These are phyloP conservation scores for Ceratobasidium sp. DNA, from an alignment of 1,284 basidiomycete genomes.

Conservation along the genomic window DNA sequence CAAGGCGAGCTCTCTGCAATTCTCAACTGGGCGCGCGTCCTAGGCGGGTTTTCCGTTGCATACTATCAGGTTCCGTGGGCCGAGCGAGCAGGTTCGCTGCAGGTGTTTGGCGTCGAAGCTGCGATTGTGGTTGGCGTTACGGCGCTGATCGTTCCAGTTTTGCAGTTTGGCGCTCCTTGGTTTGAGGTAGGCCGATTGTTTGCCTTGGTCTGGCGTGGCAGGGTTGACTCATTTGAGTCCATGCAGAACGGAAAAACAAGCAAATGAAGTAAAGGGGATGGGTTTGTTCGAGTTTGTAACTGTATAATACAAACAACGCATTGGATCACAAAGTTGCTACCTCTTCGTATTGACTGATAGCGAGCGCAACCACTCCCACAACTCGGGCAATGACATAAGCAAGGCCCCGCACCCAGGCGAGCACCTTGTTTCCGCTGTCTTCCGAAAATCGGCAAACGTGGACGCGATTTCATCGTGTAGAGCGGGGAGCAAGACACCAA, in stretches of 20 bases:
- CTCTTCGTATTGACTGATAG: conserved; percentile 2
- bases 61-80: conserved; percentile 71
- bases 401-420: conserved; percentile 31
- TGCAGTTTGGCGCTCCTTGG: conserved; percentile 29
- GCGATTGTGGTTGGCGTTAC: conserved; percentile 50
- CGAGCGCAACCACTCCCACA: conserved; percentile 40
- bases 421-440: conserved; percentile 38
- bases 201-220: not conserved
- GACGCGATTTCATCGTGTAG: conserved; percentile 68
- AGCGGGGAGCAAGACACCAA: conserved; percentile 75
- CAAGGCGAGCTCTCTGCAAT: conserved; percentile 66
- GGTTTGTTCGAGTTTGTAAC: not conserved
- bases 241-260: not conserved
- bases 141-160: conserved; percentile 6
- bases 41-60: conserved; percentile 67
- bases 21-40: conserved; percentile 63
- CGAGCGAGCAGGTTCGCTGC: conserved; percentile 60
- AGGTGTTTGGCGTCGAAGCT: conserved; percentile 66
- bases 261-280: not conserved
- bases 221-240: not conserved
- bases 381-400: conserved; percentile 31
- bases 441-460: conserved; percentile 22
- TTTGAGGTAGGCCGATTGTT: conserved; percentile 10
- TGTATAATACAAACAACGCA: not conserved
- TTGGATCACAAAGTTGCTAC: not conserved